Conservation (phyloP, 257 asterid genomes). For the Verbascum thapsus region DNA sequence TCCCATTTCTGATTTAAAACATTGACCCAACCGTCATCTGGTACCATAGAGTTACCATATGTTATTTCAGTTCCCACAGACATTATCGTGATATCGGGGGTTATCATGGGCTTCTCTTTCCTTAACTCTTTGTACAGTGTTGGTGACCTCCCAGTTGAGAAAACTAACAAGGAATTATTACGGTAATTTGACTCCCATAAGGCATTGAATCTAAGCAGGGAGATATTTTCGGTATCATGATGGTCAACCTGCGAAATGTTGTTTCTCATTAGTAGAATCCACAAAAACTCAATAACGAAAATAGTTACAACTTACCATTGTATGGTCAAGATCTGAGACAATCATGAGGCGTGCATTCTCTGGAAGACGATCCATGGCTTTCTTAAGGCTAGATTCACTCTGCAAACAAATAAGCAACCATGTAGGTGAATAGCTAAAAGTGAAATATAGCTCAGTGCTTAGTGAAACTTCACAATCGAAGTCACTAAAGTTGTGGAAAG, state of each 20-base stretch:
- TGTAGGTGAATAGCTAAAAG: slow-evolving; percentile 12
- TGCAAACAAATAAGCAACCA: slow-evolving; percentile 34
- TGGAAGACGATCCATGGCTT: slow-evolving; percentile 70
- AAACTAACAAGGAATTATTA: slow-evolving; percentile 81
- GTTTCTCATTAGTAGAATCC: slow-evolving; percentile 25
- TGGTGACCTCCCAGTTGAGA: slow-evolving; percentile 98
- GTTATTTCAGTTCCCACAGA: slow-evolving; percentile 99
- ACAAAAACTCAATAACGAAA: slow-evolving; percentile 3
- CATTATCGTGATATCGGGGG: slow-evolving; percentile 93
- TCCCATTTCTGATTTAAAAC: slow-evolving; percentile 91
- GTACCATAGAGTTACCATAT: slow-evolving; percentile 91
- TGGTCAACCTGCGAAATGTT: slow-evolving; percentile 81
- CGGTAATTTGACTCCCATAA: slow-evolving; percentile 93
- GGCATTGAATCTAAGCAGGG: slow-evolving; percentile 94
- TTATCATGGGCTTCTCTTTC: slow-evolving; percentile 96
- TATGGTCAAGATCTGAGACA: slow-evolving; percentile 95
- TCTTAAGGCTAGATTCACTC: slow-evolving; percentile 40
- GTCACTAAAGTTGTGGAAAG: neutral
- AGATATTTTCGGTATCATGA: slow-evolving; percentile 70
- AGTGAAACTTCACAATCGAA: neutral
- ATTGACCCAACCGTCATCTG: slow-evolving; percentile 94
- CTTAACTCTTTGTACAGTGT: slow-evolving; percentile 85
- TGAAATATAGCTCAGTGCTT: slow-evolving; percentile 11
- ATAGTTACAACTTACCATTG: slow-evolving; percentile 68
- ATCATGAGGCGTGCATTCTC: slow-evolving; percentile 83